A percentile compares a stretch with the other conserved stretches of the same genome.
These are phyloP conservation scores for Botrytis medusae DNA, from an alignment of 2,329 filamentous ascomycete genomes.

Conservation along the genomic window DNA sequence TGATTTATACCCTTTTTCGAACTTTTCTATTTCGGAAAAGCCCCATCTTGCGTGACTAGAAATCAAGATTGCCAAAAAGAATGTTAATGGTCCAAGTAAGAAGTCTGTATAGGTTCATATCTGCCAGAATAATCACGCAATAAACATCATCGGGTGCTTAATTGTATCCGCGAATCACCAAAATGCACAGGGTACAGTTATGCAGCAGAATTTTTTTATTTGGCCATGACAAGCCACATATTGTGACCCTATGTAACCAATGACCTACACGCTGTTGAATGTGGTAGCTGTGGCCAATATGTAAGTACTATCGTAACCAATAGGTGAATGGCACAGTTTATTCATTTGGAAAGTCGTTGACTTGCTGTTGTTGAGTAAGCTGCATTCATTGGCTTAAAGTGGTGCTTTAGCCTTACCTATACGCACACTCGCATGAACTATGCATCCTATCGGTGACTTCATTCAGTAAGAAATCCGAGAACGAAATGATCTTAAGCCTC, in stretches of 20 bases:
- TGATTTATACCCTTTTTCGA: too few relatives aligned
- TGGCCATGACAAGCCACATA: background rate
- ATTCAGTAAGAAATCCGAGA: background rate
- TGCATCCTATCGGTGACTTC: background rate
- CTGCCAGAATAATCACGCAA: background rate
- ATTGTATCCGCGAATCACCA: background rate
- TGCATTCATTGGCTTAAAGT: background rate
- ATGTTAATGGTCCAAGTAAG: too few relatives aligned
- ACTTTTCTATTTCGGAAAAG: too few relatives aligned
- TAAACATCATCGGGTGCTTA: background rate
- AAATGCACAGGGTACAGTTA: background rate
- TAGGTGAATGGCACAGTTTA: background rate
- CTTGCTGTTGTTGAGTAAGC: too few relatives aligned
- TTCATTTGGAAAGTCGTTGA: too few relatives aligned
- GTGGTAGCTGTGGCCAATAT: background rate
- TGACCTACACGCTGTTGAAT: background rate
- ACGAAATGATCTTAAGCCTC: background rate
- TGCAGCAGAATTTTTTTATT: background rate
- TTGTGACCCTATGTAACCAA: background rate
- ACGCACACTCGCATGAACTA: background rate
- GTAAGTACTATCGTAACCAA: background rate
- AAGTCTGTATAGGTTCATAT: too few relatives aligned
- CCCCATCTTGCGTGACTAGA: background rate
- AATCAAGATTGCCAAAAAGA: background rate
- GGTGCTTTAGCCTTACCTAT: background rate